Percentiles rank a stretch among this genome's conserved stretches.
These are phyloP conservation scores for Suillus cothurnatus DNA, from an alignment of 768 basidiomycete genomes.

Conservation along the genomic window DNA sequence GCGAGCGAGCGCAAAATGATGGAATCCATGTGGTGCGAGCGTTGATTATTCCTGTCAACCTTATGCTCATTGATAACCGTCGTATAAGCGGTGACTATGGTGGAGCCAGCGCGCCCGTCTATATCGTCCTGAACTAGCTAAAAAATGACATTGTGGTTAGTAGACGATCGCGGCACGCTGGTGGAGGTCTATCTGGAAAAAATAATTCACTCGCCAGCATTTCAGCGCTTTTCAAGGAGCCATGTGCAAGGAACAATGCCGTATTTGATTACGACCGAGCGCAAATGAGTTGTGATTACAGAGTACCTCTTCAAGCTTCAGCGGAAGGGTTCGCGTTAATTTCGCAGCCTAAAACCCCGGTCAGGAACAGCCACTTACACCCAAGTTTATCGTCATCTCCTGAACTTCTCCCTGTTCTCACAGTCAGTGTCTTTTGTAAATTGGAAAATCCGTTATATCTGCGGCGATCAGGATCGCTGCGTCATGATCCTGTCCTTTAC, in stretches of 20 bases:
- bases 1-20: not conserved
- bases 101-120: not conserved
- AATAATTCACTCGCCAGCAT: not conserved
- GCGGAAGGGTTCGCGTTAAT: not conserved
- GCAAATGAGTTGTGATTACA: not conserved
- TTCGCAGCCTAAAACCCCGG: not conserved
- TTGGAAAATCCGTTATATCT: not conserved
- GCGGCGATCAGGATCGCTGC: not conserved
- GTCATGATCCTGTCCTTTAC: not conserved
- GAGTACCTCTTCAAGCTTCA: not conserved
- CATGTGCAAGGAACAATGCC: not conserved
- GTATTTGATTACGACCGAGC: not conserved
- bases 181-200: not conserved
- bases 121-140: not conserved
- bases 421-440: not conserved
- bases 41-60: not conserved
- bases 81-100: not conserved
- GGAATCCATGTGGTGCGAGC: not conserved
- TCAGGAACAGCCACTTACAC: not conserved
- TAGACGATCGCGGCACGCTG: not conserved
- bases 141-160: not conserved
- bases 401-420: not conserved
- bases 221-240: not conserved
- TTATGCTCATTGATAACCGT: not conserved
- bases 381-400: not conserved